These are phyloP conservation scores for Huntiella moniliformis DNA, from an alignment of 2,329 filamentous ascomycete species.

Conservation along the genomic window DNA sequence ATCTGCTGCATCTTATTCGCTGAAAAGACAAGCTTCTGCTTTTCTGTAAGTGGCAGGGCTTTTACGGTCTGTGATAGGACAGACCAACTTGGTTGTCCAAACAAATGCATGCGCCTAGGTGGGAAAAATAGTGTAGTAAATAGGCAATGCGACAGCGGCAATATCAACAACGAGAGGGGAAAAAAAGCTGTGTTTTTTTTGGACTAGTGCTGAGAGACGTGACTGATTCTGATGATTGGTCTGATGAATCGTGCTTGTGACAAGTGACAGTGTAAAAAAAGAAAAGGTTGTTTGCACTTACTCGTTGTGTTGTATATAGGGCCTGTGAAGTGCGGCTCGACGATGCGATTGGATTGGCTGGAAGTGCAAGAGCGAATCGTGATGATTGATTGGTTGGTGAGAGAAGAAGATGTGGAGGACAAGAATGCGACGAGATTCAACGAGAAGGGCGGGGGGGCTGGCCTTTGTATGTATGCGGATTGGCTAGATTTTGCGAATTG, in stretches of 20 bases:
- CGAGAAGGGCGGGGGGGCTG: slow-evolving; percentile 21
- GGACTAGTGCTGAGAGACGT: too few relatives aligned
- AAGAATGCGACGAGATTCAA: slow-evolving; percentile 31
- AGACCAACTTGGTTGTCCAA: slow-evolving; percentile 14
- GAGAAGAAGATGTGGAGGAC: slow-evolving; percentile 24
- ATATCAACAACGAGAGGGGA: too few relatives aligned
- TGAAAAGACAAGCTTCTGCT: neutral
- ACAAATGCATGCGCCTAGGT: slow-evolving; percentile 12
- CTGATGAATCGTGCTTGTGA: too few relatives aligned
- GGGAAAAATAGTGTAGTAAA: slow-evolving; percentile 14
- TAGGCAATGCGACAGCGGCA: too few relatives aligned
- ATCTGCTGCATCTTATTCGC: slow-evolving; percentile 3
- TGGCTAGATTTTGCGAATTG: neutral
- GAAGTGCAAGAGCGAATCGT: slow-evolving; percentile 13
- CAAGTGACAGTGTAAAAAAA: slow-evolving; percentile 15
- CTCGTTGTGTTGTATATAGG: slow-evolving; percentile 11
- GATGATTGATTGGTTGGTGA: slow-evolving; percentile 31
- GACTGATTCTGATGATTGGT: too few relatives aligned
- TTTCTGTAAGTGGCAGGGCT: slow-evolving; percentile 7
- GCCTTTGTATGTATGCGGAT: slow-evolving; percentile 10
- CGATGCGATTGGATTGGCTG: slow-evolving; percentile 4
- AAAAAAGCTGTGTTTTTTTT: too few relatives aligned
- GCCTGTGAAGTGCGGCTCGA: neutral
- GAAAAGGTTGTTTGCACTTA: slow-evolving; percentile 16
- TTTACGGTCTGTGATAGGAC: slow-evolving; percentile 8